Percentiles rank a stretch among this genome's conserved stretches.
Conservation (phyloP, 441 rosid species). For the Populus hybrid region DNA sequence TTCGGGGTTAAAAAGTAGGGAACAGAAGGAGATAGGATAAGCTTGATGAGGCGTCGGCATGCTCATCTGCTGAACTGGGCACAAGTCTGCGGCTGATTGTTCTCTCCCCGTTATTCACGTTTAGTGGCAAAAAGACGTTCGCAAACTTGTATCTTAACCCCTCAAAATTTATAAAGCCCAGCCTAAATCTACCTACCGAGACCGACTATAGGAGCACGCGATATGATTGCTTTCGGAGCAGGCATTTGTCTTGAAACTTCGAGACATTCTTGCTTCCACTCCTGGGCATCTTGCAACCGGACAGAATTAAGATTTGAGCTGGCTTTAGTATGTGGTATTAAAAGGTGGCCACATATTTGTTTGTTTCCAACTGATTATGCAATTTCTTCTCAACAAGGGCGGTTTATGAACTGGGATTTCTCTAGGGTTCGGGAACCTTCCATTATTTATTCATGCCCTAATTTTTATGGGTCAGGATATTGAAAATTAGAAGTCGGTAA, state of each 20-base stretch:
- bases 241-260: background rate
- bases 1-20: background rate
- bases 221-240: conserved; percentile 5
- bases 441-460: too few relatives aligned
- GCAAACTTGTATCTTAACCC: background rate
- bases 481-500: background rate
- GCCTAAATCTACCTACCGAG: background rate
- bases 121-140: background rate
- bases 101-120: background rate
- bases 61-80: too few relatives aligned
- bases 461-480: too few relatives aligned
- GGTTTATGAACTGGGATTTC: too few relatives aligned
- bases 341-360: too few relatives aligned
- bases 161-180: background rate
- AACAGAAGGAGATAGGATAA: too few relatives aligned
- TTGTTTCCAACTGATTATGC: too few relatives aligned
- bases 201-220: background rate
- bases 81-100: background rate
- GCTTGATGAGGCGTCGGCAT: too few relatives aligned
- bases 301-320: background rate
- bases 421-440: too few relatives aligned
- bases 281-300: conserved; percentile 13
- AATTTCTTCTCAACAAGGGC: too few relatives aligned
- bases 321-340: background rate
- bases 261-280: conserved; percentile 34